Evolutionary conservation across 2,329 filamentous ascomycete species (phyloP).

Genomic region (Aspergillus calidoustus): DNA sequence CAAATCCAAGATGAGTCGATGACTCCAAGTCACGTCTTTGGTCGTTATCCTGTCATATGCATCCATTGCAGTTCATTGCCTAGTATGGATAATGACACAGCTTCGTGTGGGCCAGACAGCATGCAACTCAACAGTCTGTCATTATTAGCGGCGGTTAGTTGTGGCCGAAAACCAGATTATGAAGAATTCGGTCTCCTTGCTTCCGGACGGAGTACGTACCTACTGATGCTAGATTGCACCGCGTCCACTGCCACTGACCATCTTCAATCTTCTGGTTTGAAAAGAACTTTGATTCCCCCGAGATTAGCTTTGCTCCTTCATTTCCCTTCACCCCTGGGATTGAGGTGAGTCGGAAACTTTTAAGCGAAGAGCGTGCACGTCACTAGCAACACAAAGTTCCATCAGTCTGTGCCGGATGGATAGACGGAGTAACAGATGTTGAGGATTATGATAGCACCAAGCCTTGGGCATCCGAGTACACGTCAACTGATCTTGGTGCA

Average conservation of each 20-base stretch:
- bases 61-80: neutral
- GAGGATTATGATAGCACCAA: neutral
- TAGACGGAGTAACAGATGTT: neutral
- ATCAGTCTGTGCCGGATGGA: neutral
- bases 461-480: neutral
- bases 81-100: neutral
- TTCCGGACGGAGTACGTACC: neutral
- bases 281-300: neutral
- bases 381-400: neutral
- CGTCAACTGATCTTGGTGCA: constrained; percentile 1
- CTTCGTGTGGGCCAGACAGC: neutral
- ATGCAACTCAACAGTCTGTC: neutral
- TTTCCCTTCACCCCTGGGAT: neutral
- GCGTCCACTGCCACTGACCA: neutral
- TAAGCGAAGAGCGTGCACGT: neutral
- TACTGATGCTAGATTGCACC: neutral
- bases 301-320: neutral
- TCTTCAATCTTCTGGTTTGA: neutral
- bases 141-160: neutral
- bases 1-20: neutral
- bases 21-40: neutral
- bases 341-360: neutral
- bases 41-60: neutral
- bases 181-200: neutral
- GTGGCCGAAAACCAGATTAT: neutral